These are phyloP conservation scores for Verticillium longisporum DNA, from an alignment of 2,329 filamentous ascomycete species.

Conservation along the genomic window DNA sequence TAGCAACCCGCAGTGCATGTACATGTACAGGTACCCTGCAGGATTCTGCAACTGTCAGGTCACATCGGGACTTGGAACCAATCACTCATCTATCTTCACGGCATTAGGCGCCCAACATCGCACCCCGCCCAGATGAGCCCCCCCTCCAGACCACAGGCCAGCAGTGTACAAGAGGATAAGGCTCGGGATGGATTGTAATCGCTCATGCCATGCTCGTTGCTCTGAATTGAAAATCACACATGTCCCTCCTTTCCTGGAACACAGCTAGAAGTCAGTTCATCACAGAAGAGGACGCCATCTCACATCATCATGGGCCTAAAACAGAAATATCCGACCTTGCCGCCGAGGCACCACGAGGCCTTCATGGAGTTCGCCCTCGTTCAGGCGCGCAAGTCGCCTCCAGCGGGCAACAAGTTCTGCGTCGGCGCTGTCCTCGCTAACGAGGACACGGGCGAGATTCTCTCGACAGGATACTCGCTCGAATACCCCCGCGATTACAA, in stretches of 20 bases:
- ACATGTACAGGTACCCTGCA: not conserved
- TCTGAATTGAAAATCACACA: not conserved
- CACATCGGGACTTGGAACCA: not conserved
- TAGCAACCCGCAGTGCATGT: too few relatives aligned
- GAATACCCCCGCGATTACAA: constrained; percentile 28
- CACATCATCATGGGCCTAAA: not conserved
- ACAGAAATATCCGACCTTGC: constrained; percentile 12
- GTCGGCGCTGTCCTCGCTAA: constrained; percentile 34
- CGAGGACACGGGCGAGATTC: constrained; percentile 23
- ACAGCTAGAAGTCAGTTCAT: not conserved
- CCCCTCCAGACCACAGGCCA: not conserved
- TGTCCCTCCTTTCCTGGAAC: not conserved
- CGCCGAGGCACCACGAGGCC: constrained; percentile 22
- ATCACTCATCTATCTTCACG: not conserved
- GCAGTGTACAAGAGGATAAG: not conserved
- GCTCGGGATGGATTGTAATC: not conserved
- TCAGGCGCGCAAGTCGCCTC: constrained; percentile 27
- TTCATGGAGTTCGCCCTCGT: constrained; percentile 31
- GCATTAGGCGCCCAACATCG: not conserved
- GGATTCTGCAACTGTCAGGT: not conserved
- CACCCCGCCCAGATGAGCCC: not conserved
- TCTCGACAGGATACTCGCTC: constrained; percentile 34
- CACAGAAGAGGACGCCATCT: too few relatives aligned
- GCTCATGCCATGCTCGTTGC: not conserved
- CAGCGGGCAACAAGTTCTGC: constrained; percentile 29